Evolutionary conservation across 2,329 filamentous ascomycete species (phyloP).

Genomic region (Penicillium sp.): DNA sequence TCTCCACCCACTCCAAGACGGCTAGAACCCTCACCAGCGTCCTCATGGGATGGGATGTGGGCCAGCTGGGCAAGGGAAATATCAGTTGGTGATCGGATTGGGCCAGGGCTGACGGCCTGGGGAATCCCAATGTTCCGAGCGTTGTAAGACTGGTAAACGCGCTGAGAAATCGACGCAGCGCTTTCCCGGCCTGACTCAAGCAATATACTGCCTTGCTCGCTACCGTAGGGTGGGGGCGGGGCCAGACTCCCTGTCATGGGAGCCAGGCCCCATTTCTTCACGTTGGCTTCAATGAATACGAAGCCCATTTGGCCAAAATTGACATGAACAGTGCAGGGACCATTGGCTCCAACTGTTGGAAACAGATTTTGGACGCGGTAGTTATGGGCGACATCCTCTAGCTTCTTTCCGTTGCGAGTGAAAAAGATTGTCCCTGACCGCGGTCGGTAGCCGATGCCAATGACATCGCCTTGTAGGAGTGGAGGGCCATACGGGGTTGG

Average conservation of each 20-base stretch:
- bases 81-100: constrained; percentile 87
- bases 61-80: constrained; percentile 90
- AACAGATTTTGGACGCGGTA: constrained; percentile 97
- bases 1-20: constrained; percentile 39
- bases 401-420: constrained; percentile 94
- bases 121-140: constrained; percentile 74
- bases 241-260: constrained; percentile 94
- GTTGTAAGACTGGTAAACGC: constrained; percentile 62
- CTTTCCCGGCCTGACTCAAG: constrained; percentile 78
- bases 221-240: constrained; percentile 93
- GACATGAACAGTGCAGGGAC: constrained; percentile 88
- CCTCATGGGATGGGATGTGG: constrained; percentile 67
- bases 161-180: constrained; percentile 43
- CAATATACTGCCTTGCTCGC: constrained; percentile 93
- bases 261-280: constrained; percentile 98
- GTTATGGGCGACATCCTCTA: constrained; percentile 92
- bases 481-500: constrained; percentile 78
- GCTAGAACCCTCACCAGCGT: constrained; percentile 74
- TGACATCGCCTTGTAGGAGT: constrained; percentile 90
- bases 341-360: constrained; percentile 93
- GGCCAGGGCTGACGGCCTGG: constrained; percentile 82
- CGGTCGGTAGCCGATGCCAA: constrained; percentile 92
- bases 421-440: constrained; percentile 96
- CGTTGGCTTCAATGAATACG: constrained; percentile 98
- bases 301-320: constrained; percentile 98